Evolutionary conservation across 2,329 filamentous ascomycete species (phyloP).

Genomic region (Trichoderma endophyticum): DNA sequence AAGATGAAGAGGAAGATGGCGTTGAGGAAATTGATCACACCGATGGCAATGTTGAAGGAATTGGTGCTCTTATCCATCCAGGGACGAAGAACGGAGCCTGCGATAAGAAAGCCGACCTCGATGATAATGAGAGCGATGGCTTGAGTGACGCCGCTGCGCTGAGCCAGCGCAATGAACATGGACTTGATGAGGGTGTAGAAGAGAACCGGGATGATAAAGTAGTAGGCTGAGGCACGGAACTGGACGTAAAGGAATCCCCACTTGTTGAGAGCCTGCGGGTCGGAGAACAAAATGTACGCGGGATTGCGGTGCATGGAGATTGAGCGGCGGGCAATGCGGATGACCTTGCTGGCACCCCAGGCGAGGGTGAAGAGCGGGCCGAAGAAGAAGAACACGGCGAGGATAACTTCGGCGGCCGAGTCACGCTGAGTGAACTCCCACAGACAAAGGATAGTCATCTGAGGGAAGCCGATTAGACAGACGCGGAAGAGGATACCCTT

Average conservation of each 20-base stretch:
- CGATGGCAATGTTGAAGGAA: conserved; percentile 91
- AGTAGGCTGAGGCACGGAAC: conserved; percentile 93
- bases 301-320: conserved; percentile 92
- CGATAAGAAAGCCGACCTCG: conserved; percentile 75
- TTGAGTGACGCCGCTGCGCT: conserved; percentile 68
- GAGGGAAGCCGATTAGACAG: conserved; percentile 85
- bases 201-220: conserved; percentile 82
- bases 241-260: conserved; percentile 98
- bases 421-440: conserved; percentile 90
- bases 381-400: conserved; percentile 86
- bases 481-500: conserved; percentile 93
- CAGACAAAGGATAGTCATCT: conserved; percentile 84
- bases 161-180: conserved; percentile 81
- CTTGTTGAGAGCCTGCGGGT: conserved; percentile 91
- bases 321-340: conserved; percentile 82
- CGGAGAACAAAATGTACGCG: conserved; percentile 94
- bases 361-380: conserved; percentile 72
- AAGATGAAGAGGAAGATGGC: conserved; percentile 87
- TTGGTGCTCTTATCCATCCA: conserved; percentile 99
- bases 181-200: conserved; percentile 80
- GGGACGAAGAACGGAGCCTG: conserved; percentile 74
- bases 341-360: conserved; percentile 88
- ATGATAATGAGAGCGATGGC: conserved; percentile 80
- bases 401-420: conserved; percentile 78
- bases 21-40: conserved; percentile 85